Base-by-base conservation (phyloP, 2,329 filamentous ascomycete genomes). In the Pseudocercospora macadamiae region DNA sequence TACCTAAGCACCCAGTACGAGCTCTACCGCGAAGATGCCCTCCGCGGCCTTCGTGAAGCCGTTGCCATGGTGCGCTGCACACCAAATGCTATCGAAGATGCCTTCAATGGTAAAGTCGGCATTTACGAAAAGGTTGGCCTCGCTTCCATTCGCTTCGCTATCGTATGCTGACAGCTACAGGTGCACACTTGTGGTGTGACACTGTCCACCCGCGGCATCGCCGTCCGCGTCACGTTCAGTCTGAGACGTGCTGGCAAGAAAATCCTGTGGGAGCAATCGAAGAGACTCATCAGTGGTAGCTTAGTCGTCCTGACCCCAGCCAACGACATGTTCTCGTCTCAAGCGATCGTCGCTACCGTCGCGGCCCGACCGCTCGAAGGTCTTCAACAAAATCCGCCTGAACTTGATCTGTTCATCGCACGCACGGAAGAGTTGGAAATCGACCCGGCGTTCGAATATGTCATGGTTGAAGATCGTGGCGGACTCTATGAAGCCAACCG, bases 401-500 rank as follows among this genome's bases (percentile, higher is more conserved):
- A 87, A 30, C 82, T 96, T 14, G 91, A 96, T 64, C 77, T 96
- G 0, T 88, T 88, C 68, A 93, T 91, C 77, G 83, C 84, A 0
- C 74, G 82, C 6, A 68, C 79, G 0, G 76, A 84, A 2, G 83
- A 92, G 21, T 77, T 86, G 0, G 78, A 84, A 18, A 79, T 96
- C 49, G 89, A 96, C 67, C 86, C 91, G 0, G 81, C 83, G 14
- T 73, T 83, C 30, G 86, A 89, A 66, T 87, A 87, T 72, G 74
- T 93, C 9, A 96, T 96, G 90, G 76, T 96, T 0, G 91, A 96
- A 69, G 82, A 89, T 1, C 83, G 87, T 2, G 74, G 75, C 0
- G 87, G 89, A 0, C 96, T 92, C 70, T 96, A 86, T 63, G 93
- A 97, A 72, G 85, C 89, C 0, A 81, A 85, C 34, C 82, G 90